A percentile compares a stretch with the other conserved stretches of the same genome.
Evolutionary conservation across 495 filamentous ascomycete species (phyloP).

Genomic region (Penicillium parvum): DNA sequence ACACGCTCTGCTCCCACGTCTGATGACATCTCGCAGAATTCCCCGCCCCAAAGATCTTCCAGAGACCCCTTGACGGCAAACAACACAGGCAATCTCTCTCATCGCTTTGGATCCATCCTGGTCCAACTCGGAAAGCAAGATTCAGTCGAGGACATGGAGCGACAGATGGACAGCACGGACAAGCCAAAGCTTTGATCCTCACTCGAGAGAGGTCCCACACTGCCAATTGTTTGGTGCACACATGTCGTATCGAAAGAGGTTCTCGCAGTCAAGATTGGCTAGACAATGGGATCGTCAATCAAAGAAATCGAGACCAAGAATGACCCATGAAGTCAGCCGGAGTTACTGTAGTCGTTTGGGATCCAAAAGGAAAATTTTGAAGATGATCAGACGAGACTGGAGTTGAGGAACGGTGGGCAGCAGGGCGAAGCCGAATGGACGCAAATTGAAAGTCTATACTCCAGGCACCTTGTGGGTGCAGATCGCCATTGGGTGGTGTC

Average conservation of each 20-base stretch:
- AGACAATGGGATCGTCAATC: constrained; percentile 1
- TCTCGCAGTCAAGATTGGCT: neutral
- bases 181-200: constrained; percentile 96
- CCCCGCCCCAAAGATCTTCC: constrained; percentile 16
- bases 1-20: constrained; percentile 21
- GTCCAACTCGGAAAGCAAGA: constrained; percentile 4
- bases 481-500: constrained; percentile 33
- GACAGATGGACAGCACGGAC: constrained; percentile 50
- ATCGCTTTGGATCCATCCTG: constrained; percentile 14
- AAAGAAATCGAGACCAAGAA: constrained; percentile 9
- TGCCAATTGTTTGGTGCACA: constrained; percentile 9
- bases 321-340: neutral
- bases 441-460: constrained; percentile 9
- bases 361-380: too few relatives aligned
- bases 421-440: constrained; percentile 18
- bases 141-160: constrained; percentile 5
- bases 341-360: constrained; percentile 8
- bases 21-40: constrained; percentile 39
- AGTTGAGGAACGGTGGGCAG: constrained; percentile 16
- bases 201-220: constrained; percentile 85
- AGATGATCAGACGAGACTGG: constrained; percentile 2
- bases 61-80: constrained; percentile 16
- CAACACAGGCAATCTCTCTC: constrained; percentile 30
- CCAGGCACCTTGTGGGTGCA: constrained; percentile 17
- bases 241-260: constrained; percentile 3